Evolutionary conservation across 148 eudicot species (phyloP).

Genomic region (Rhododendron kiyosumense): DNA sequence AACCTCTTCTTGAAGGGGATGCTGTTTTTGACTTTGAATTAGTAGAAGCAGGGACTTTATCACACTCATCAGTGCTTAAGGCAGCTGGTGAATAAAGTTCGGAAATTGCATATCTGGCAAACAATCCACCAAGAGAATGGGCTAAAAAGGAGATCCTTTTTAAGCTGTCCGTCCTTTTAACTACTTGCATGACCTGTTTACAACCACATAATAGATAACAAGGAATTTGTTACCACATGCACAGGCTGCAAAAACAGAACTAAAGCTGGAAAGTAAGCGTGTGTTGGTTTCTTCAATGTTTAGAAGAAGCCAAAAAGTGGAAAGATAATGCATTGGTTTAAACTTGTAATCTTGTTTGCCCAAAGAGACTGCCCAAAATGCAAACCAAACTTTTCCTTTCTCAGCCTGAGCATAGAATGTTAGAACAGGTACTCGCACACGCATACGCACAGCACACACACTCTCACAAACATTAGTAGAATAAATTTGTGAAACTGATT

Average conservation of each 20-base stretch:
- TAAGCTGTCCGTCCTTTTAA: slow-evolving; percentile 59
- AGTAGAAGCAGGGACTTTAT: slow-evolving; percentile 15
- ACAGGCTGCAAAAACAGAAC: background rate
- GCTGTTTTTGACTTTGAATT: slow-evolving; percentile 23
- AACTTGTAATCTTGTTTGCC: background rate
- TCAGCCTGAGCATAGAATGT: background rate
- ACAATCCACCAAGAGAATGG: slow-evolving; percentile 97
- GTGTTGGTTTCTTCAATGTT: background rate
- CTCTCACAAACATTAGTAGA: background rate
- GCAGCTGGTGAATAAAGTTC: slow-evolving; percentile 49
- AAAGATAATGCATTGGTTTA: background rate
- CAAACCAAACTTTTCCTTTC: background rate
- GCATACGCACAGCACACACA: background rate
- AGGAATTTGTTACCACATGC: background rate
- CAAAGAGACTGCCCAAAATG: background rate
- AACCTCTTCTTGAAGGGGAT: slow-evolving; percentile 29
- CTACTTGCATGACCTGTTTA: slow-evolving; percentile 70
- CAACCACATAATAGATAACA: background rate
- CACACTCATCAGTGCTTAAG: slow-evolving; percentile 17
- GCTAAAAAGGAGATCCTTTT: slow-evolving; percentile 89
- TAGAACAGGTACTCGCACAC: background rate
- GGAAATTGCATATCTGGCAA: slow-evolving; percentile 84
- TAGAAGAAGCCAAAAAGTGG: background rate
- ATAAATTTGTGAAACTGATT: background rate
- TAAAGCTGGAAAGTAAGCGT: background rate